phyloP scores from a whole-genome alignment of 805 yeast species.

The Sugiyamaella lignohabitans region DNA sequence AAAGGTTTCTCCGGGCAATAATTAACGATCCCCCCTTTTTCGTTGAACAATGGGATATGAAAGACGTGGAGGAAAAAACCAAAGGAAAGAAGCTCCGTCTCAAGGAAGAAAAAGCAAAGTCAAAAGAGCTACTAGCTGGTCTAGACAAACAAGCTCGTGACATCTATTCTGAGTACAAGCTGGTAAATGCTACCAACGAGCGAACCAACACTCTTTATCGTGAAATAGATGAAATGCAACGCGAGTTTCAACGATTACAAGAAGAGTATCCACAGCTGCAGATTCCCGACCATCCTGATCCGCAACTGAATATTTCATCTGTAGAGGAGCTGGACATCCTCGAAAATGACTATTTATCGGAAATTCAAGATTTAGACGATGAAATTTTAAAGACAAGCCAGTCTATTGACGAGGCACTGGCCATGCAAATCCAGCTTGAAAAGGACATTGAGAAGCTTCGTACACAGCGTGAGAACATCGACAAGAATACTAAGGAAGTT shows the following conservation, averaged over 20 bases:
- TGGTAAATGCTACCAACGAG: constrained; percentile 27
- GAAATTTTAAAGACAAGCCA: constrained; percentile 4
- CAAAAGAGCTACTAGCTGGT: constrained; percentile 18
- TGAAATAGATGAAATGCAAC: constrained; percentile 24
- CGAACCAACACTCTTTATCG: constrained; percentile 26
- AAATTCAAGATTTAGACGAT: constrained; percentile 15
- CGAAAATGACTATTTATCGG: constrained; percentile 24
- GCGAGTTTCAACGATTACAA: constrained; percentile 15
- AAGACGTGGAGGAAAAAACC: constrained; percentile 27
- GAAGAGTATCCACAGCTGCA: constrained; percentile 19
- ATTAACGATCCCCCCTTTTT: constrained; percentile 31
- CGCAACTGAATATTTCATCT: constrained; percentile 24
- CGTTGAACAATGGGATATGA: constrained; percentile 34
- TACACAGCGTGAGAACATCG: constrained; percentile 6
- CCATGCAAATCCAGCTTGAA: constrained; percentile 11
- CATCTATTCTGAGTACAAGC: constrained; percentile 20
- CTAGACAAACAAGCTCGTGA: constrained; percentile 20
- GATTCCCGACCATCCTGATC: constrained; percentile 25
- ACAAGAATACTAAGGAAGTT: constrained; percentile 13
- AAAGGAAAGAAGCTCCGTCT: constrained; percentile 28
- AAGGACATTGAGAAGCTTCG: constrained; percentile 15
- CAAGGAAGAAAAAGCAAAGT: constrained; percentile 25
- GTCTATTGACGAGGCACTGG: constrained; percentile 13
- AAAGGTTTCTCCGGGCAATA: constrained; percentile 52
- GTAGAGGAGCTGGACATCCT: constrained; percentile 28